A percentile compares a stretch with the other conserved stretches of the same genome.
Conservation (phyloP, 2,329 filamentous ascomycete species). For the Nothopassalora personata region DNA sequence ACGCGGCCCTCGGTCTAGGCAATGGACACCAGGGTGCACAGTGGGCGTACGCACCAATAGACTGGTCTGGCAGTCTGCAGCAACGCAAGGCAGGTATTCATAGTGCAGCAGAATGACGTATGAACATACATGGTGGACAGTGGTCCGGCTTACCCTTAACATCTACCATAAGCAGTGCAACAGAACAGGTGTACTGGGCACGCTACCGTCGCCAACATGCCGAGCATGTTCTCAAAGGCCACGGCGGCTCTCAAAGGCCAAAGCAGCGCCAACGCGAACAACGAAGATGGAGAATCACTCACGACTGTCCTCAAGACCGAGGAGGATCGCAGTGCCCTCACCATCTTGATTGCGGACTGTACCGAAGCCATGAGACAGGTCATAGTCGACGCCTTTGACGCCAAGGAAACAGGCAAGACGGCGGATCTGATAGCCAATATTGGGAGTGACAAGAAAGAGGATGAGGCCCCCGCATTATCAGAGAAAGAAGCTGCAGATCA, state of each 20-base stretch:
- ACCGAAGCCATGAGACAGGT: constrained; percentile 43
- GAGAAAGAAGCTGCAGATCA: constrained; percentile 1
- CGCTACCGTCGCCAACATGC: constrained; percentile 12
- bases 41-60: too few species aligned
- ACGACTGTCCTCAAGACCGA: constrained; percentile 42
- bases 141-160: not conserved
- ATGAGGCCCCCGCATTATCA: not conserved
- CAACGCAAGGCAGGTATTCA: not conserved
- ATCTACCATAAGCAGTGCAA: not conserved
- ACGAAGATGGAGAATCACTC: constrained; percentile 36
- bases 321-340: constrained; percentile 41
- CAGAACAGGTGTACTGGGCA: not conserved
- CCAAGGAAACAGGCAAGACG: constrained; percentile 31
- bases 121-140: not conserved
- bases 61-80: not conserved
- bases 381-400: constrained; percentile 40
- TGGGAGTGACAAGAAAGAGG: constrained; percentile 25
- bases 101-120: not conserved
- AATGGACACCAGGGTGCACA: too few species aligned
- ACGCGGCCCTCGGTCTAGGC: too few species aligned
- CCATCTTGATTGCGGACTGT: constrained; percentile 42
- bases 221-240: constrained; percentile 25
- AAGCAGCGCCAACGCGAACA: constrained; percentile 9
- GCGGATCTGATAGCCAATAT: constrained; percentile 26
- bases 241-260: constrained; percentile 17